These are phyloP conservation scores for Naumovozyma dairenensis DNA, from an alignment of 805 yeast species.

Conservation along the genomic window DNA sequence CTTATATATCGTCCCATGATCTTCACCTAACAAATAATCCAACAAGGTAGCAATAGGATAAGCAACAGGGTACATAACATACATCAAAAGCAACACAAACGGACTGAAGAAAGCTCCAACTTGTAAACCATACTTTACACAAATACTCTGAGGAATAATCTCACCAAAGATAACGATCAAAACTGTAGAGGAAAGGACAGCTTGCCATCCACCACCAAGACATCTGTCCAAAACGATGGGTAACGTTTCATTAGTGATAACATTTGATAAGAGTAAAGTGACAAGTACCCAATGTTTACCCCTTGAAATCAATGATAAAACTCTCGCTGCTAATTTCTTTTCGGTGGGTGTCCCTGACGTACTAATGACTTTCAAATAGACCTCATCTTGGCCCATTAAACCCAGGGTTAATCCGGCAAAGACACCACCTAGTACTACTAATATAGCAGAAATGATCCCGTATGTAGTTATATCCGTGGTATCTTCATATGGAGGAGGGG, in stretches of 20 bases:
- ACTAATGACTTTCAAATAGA: slow-evolving; percentile 80
- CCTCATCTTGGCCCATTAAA: slow-evolving; percentile 96
- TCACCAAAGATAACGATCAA: slow-evolving; percentile 93
- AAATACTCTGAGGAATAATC: slow-evolving; percentile 87
- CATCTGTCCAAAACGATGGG: slow-evolving; percentile 90
- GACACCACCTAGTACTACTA: slow-evolving; percentile 77
- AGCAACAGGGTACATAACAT: slow-evolving; percentile 82
- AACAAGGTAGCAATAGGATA: slow-evolving; percentile 78
- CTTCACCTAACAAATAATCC: slow-evolving; percentile 82
- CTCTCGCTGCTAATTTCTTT: slow-evolving; percentile 58
- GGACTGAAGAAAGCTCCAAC: slow-evolving; percentile 89
- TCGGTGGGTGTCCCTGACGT: slow-evolving; percentile 74
- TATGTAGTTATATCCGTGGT: slow-evolving; percentile 22
- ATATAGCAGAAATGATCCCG: slow-evolving; percentile 42
- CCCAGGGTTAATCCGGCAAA: slow-evolving; percentile 93
- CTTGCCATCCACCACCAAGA: slow-evolving; percentile 96
- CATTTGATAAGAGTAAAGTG: slow-evolving; percentile 74
- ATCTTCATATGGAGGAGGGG: slow-evolving; percentile 30
- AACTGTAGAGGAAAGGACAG: slow-evolving; percentile 87
- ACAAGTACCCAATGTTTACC: slow-evolving; percentile 97
- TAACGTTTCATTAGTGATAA: slow-evolving; percentile 85
- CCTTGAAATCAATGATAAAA: slow-evolving; percentile 56
- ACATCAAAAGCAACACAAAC: slow-evolving; percentile 77
- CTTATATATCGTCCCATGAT: slow-evolving; percentile 90
- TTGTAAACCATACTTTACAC: slow-evolving; percentile 86